Evolutionary conservation across 2,329 filamentous ascomycete species (phyloP).

Genomic region (Penicillium sp.): DNA sequence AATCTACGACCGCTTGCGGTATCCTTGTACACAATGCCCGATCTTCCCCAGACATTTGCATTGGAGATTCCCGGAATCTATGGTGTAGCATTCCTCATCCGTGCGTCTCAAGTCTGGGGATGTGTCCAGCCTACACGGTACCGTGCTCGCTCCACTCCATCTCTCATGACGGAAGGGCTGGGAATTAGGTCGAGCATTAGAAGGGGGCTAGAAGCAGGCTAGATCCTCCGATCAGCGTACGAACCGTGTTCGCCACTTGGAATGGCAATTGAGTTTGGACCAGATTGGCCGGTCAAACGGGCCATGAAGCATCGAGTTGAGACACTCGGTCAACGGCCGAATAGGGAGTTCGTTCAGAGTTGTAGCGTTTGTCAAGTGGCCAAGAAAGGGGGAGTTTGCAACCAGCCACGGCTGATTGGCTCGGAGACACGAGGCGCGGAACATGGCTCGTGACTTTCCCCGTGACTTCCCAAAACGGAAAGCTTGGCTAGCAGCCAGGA

Average conservation of each 20-base stretch:
- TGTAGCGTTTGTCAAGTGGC: background rate
- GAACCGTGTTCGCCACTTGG: background rate
- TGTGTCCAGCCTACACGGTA: too few species aligned
- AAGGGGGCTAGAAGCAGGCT: too few species aligned
- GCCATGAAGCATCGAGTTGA: background rate
- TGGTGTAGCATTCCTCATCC: conserved; percentile 2
- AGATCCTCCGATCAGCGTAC: too few species aligned
- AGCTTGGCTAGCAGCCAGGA: background rate
- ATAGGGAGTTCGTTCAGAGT: background rate
- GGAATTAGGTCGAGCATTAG: too few species aligned
- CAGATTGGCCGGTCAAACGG: background rate
- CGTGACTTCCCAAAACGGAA: background rate
- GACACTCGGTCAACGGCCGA: conserved; percentile 1
- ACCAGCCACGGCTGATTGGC: background rate
- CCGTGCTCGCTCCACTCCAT: too few species aligned
- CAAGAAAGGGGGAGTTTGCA: background rate
- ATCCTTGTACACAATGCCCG: background rate
- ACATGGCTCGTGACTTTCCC: background rate
- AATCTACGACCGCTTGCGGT: background rate
- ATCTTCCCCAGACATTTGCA: conserved; percentile 7
- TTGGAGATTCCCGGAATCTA: background rate
- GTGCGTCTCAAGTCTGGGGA: background rate
- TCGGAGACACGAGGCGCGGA: background rate
- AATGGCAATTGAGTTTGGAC: background rate
- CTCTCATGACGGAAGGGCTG: too few species aligned